These are phyloP conservation scores for Penicillium sp. DNA, from an alignment of 2,329 filamentous ascomycete species.

Conservation along the genomic window DNA sequence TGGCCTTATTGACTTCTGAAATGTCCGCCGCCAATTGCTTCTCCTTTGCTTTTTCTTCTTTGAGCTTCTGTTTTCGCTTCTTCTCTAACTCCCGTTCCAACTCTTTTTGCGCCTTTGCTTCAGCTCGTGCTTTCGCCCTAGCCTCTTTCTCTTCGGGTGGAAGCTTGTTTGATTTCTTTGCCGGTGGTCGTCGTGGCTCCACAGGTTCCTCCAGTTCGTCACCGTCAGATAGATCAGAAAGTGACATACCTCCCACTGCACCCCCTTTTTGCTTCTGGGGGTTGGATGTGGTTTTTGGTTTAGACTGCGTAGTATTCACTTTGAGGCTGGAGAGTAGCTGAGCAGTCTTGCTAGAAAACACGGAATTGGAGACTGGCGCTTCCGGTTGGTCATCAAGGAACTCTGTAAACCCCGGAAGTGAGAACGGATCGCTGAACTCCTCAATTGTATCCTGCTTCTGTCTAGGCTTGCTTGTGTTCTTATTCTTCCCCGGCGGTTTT, in stretches of 20 bases:
- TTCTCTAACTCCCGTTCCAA: constrained; percentile 59
- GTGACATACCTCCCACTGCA: constrained; percentile 3
- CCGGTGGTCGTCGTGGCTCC: constrained; percentile 34
- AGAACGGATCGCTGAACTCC: constrained; percentile 34
- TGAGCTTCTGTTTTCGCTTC: constrained; percentile 43
- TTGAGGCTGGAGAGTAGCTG: constrained; percentile 37
- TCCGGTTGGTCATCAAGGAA: constrained; percentile 22
- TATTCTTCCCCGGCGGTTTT: constrained; percentile 3
- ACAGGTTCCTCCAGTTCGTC: constrained; percentile 48
- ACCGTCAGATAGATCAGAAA: constrained; percentile 22
- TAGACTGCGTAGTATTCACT: background rate
- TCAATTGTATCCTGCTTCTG: constrained; percentile 28
- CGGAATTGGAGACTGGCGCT: constrained; percentile 14
- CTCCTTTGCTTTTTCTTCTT: constrained; percentile 60
- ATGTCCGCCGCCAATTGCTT: constrained; percentile 65
- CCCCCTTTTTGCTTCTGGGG: constrained; percentile 11
- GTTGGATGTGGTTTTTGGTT: background rate
- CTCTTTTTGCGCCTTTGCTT: constrained; percentile 48
- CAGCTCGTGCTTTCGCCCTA: constrained; percentile 55
- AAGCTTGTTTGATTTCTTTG: constrained; percentile 42
- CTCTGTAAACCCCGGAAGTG: constrained; percentile 26
- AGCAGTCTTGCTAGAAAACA: constrained; percentile 43
- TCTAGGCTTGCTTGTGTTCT: background rate
- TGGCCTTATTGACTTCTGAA: constrained; percentile 70
- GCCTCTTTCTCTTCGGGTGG: constrained; percentile 38